Base-by-base conservation (phyloP, 176 grass and related monocot species). In the Aegilops longissima region DNA sequence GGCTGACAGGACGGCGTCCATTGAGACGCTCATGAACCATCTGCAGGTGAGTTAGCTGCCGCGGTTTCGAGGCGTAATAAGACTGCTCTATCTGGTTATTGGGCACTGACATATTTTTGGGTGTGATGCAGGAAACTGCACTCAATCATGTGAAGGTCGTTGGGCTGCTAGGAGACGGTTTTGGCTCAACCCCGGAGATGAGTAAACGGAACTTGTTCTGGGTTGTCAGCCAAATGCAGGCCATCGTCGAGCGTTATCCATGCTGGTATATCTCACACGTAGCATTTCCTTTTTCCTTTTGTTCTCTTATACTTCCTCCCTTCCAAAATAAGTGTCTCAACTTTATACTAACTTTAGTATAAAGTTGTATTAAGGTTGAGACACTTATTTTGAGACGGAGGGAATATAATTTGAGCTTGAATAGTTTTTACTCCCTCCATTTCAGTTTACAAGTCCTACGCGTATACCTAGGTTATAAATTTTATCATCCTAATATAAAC, bases 1-100 rank as follows among this genome's bases (percentile, higher is more conserved):
- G 13, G 97, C 94, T 0, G 97, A 99, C 77, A 84, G 79, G 64
- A 95, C 92, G 16, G 97, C 91, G 0, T 99, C 97, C 51, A 99
- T 99, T 73, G 97, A 99, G 67, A 94, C 97, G 16, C 33, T 99
- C 54, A 99, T 99, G 97, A 99, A 99, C 67, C 97, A 99, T 94
- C 78, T 99, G 75, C 97, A 99, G 89, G 97, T 97, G 69, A 35
- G 14, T 63, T 44, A 2, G 34, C 12, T 29, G 31, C 65, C 36
- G n/a, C 70, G 61, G 9, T 27, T 80, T 81, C 68, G 9, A 64
- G 76, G 85, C 38, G 78, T 71, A 14, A 36, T 67, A 42, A 36
- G 29, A 49, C 82, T 79, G 20, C 21, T 66, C 18, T 59, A 8
- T 6, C 27, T 73, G 25, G 13, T 78, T 63, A 49, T 16, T 2